phyloP scores from a whole-genome alignment of 768 basidiomycete species.

The Flagelloscypha sp. region DNA sequence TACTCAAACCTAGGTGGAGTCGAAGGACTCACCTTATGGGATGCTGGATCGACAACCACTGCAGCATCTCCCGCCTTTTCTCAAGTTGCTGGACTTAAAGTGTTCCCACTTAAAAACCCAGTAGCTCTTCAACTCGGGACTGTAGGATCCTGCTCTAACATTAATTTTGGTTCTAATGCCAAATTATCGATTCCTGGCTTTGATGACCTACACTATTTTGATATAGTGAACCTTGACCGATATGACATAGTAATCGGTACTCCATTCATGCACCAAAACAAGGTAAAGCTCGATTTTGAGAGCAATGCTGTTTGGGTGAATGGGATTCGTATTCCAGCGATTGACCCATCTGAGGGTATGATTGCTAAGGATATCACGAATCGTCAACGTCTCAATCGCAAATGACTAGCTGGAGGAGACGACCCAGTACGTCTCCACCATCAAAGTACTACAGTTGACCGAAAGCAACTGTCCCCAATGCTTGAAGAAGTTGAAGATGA shows the following conservation, averaged over 20 bases:
- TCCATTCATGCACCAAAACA: conserved; percentile 21
- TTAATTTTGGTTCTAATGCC: conserved; percentile 19
- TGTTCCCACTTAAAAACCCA: conserved; percentile 9
- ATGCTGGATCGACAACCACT: conserved; percentile 16
- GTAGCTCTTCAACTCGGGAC: conserved; percentile 24
- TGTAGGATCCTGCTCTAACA: conserved; percentile 19
- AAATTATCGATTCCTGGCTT: conserved; percentile 6
- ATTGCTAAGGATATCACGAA: no score
- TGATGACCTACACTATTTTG: conserved; percentile 14
- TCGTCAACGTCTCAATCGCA: no score
- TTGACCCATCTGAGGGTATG: no score
- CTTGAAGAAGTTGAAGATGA: no score
- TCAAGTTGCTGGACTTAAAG: conserved; percentile 4
- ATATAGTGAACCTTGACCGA: conserved; percentile 26
- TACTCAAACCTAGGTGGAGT: conserved; percentile 7
- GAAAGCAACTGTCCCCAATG: no score
- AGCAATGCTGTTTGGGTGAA: conserved; percentile 7
- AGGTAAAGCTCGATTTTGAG: conserved; percentile 18
- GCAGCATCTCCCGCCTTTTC: conserved; percentile 17
- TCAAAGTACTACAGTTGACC: no score
- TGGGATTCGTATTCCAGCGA: conserved; percentile 1
- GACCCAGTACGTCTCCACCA: no score
- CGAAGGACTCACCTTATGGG: conserved; percentile 16
- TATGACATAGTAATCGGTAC: conserved; percentile 30
- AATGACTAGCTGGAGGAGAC: no score